Conservation (phyloP, 1,284 basidiomycete species). For the Schizophyllum amplum region DNA sequence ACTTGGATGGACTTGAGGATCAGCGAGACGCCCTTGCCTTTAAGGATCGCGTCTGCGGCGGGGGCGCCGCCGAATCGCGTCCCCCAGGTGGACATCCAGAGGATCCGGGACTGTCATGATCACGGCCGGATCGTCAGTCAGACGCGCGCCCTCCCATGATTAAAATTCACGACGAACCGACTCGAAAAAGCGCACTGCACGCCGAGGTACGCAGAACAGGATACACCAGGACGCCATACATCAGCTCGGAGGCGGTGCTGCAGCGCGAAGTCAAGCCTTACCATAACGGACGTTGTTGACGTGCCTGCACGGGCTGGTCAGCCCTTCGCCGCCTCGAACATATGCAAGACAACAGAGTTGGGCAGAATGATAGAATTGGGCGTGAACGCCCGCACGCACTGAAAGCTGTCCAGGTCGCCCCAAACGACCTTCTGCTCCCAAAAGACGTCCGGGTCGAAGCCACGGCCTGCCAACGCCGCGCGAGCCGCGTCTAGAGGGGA, state of each 20-base stretch:
- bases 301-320: too few relatives aligned
- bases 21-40: constrained; percentile 53
- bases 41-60: constrained; percentile 46
- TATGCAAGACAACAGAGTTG: too few relatives aligned
- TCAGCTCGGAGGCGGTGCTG: background rate
- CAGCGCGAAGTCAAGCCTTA: constrained; percentile 22
- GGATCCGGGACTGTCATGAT: constrained; percentile 43
- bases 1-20: constrained; percentile 66
- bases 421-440: constrained; percentile 68
- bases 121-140: background rate
- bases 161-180: constrained; percentile 34
- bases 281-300: constrained; percentile 72
- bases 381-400: constrained; percentile 34
- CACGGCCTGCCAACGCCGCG: constrained; percentile 34
- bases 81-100: constrained; percentile 53
- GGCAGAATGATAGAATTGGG: background rate
- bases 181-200: constrained; percentile 55
- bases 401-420: constrained; percentile 72
- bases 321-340: too few relatives aligned
- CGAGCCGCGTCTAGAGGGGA: constrained; percentile 30
- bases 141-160: background rate
- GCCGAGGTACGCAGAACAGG: background rate
- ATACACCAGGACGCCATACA: background rate
- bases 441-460: constrained; percentile 53
- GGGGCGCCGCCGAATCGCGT: constrained; percentile 48